phyloP scores from a whole-genome alignment of 192 early-diverging fungal species.

The Entophlyctis helioformis region DNA sequence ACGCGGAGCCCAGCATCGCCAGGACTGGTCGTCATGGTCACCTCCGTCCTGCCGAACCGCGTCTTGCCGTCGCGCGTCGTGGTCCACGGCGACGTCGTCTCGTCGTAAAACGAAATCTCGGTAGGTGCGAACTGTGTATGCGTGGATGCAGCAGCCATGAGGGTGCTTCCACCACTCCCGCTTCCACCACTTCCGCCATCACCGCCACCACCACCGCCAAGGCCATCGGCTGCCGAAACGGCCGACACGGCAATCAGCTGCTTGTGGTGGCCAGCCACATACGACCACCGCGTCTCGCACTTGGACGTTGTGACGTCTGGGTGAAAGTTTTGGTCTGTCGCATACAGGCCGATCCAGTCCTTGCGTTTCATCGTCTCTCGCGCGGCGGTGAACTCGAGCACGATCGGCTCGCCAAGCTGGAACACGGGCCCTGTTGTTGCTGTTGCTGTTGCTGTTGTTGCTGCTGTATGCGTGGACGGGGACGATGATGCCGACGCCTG shows the following conservation, averaged over 20 bases:
- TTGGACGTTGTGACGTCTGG: constrained; percentile 61
- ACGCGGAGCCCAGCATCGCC: constrained; percentile 14
- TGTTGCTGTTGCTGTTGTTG: no score
- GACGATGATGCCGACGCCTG: no score
- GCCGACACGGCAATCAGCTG: constrained; percentile 26
- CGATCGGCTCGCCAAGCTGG: constrained; percentile 66
- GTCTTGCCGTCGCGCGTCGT: not conserved
- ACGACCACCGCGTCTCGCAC: constrained; percentile 60
- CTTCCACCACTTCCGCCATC: no score
- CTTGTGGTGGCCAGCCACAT: constrained; percentile 44
- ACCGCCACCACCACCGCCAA: constrained; percentile 20
- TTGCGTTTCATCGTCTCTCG: constrained; percentile 45
- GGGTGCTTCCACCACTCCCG: no score
- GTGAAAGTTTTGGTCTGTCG: constrained; percentile 62
- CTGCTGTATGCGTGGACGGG: no score
- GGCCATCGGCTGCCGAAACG: constrained; percentile 40
- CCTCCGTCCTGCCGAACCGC: constrained; percentile 15
- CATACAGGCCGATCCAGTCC: constrained; percentile 94
- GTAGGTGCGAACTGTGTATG: no score
- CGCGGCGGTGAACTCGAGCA: constrained; percentile 62
- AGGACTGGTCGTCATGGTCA: constrained; percentile 1
- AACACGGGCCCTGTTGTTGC: constrained; percentile 22
- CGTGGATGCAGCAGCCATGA: no score
- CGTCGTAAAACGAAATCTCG: no score
- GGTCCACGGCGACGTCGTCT: not conserved